Conservation (phyloP, 306 rosid genomes). For the Trifolium subterraneum region DNA sequence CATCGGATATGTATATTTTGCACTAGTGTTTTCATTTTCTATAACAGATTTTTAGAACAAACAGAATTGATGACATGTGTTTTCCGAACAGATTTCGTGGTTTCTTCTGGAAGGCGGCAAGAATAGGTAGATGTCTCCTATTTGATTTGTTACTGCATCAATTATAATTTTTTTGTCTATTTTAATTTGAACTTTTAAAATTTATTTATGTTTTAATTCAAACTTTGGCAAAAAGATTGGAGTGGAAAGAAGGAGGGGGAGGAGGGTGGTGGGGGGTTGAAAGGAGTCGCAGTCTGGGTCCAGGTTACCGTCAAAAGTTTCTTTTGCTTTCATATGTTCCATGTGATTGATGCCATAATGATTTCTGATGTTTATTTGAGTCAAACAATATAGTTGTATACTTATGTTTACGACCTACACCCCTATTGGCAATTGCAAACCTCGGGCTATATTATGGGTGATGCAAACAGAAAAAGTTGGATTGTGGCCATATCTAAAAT, state of each 20-base stretch:
- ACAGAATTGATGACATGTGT: slow-evolving; percentile 32
- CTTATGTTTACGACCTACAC: slow-evolving; percentile 23
- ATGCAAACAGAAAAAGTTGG: slow-evolving; percentile 19
- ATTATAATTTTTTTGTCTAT: not conserved
- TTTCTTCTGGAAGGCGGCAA: slow-evolving; percentile 81
- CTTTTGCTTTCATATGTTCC: not conserved
- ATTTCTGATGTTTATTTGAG: not conserved
- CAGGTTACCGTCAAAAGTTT: not conserved
- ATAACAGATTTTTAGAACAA: slow-evolving; percentile 13
- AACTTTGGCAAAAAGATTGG: not conserved
- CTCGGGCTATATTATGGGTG: not conserved
- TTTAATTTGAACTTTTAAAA: not conserved
- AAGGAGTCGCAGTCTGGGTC: not conserved
- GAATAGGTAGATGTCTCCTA: slow-evolving; percentile 55
- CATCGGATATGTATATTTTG: not conserved
- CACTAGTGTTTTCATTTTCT: slow-evolving; percentile 28
- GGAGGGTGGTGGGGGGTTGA: not conserved
- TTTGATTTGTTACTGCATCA: slow-evolving; percentile 18
- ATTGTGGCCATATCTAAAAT: not conserved
- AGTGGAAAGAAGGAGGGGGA: not conserved
- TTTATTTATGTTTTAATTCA: not conserved
- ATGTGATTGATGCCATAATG: slow-evolving; percentile 5
- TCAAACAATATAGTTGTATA: slow-evolving; percentile 22
- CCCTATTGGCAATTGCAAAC: not conserved
- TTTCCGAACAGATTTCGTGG: slow-evolving; percentile 62